Evolutionary conservation across 768 basidiomycete genomes (phyloP), one percentile per base, ranked within the genome.

Genomic region (Mycena albidolilacea): DNA sequence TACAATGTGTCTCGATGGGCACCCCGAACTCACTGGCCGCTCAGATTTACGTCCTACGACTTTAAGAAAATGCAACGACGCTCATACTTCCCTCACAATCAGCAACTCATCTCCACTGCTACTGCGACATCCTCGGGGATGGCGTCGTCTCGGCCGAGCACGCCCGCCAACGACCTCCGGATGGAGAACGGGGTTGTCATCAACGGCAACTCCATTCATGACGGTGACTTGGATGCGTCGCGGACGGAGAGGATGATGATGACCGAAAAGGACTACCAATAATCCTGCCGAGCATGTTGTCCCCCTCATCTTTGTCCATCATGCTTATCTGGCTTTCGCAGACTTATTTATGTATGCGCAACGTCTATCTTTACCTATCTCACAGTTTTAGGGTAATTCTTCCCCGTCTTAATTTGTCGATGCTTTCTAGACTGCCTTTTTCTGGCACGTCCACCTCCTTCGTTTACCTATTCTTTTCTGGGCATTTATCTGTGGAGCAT

Each of bases 41-140:
- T 76, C 46, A 97, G 96, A 82, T 98, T 98, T 81, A 92, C 93
- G 17, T 87, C 93, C 7, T 98, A 98, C 78, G 97, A 98, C 82
- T 97, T 95, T 82, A 93, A 92, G 83, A 93, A 92, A 82, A 96
- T 95, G 91, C 91, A 93, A 79, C 90, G 97, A 46, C 92, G 95
- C 74, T 95, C 95, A 23, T 97, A 98, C 79, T 97, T 96, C 81
- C 94, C 94, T 11, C 90, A 92, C 63, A 95, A 94, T 80, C 91
- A 92, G 21, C 55, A 57, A 5, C 85, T 91, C 66, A 86, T 89
- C 14, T 89, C 92, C 39, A 95, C 93, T 6, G 93, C 91, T 17
- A 93, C 93, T 0, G 92, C 89, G 4, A 93, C 93, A 30, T 92
- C 93, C 1, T 91, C 91, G 15, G 93, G 92, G 4, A 80, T 91